Percentiles rank a stretch among this genome's conserved stretches.
These are phyloP conservation scores for Neurospora sp. DNA, from an alignment of 495 filamentous ascomycete species.

Conservation along the genomic window DNA sequence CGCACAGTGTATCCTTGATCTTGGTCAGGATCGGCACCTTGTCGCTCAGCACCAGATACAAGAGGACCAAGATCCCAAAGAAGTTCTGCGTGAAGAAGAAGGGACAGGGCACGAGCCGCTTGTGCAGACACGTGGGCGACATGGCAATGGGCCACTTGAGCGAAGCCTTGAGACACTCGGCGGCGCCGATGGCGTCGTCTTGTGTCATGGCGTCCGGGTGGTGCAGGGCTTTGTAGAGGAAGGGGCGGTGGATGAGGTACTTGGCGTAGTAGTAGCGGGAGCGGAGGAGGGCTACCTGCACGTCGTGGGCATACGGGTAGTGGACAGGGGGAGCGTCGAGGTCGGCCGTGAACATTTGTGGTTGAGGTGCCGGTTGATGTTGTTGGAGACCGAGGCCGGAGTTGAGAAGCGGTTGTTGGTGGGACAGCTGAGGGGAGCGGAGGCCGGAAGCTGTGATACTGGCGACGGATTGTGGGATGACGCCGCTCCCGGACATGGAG, in stretches of 20 bases:
- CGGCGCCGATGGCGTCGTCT: slow-evolving; percentile 40
- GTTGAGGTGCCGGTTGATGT: neutral
- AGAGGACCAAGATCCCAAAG: slow-evolving; percentile 44
- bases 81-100: slow-evolving; percentile 53
- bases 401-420: neutral
- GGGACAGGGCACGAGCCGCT: slow-evolving; percentile 44
- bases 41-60: slow-evolving; percentile 34
- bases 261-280: slow-evolving; percentile 51
- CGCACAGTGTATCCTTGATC: slow-evolving; percentile 34
- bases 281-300: slow-evolving; percentile 45
- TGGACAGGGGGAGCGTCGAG: slow-evolving; percentile 29
- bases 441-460: neutral
- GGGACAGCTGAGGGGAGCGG: slow-evolving; percentile 4
- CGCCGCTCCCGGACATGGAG: neutral
- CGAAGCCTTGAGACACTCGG: slow-evolving; percentile 40
- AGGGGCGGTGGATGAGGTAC: slow-evolving; percentile 49
- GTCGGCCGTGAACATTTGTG: slow-evolving; percentile 38
- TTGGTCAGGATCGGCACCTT: slow-evolving; percentile 36
- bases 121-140: slow-evolving; percentile 44
- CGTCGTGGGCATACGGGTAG: slow-evolving; percentile 41
- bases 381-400: neutral
- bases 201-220: slow-evolving; percentile 42
- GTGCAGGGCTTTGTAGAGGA: slow-evolving; percentile 52
- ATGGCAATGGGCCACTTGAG: slow-evolving; percentile 49
- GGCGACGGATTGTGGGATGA: neutral